Evolutionary conservation across 2,329 filamentous ascomycete genomes (phyloP).

Genomic region (Microascus cirrosus): DNA sequence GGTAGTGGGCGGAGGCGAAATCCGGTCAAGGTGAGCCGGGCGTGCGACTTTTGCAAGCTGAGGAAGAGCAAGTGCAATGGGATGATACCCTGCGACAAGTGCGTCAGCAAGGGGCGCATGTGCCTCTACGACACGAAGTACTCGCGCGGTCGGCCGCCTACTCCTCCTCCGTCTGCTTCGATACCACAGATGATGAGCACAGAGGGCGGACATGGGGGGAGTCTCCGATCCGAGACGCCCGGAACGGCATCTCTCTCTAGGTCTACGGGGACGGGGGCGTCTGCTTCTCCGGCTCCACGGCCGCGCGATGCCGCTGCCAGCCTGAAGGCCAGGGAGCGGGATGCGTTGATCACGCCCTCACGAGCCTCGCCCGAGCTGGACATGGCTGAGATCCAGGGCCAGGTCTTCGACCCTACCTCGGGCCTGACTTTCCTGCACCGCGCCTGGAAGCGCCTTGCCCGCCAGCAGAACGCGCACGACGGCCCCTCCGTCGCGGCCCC

Average conservation of each 20-base stretch:
- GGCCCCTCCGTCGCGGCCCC: constrained; percentile 6
- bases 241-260: background rate
- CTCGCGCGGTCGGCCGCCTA: constrained; percentile 20
- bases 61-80: constrained; percentile 16
- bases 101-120: constrained; percentile 12
- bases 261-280: background rate
- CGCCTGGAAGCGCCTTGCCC: constrained; percentile 36
- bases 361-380: constrained; percentile 29
- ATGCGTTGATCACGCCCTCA: constrained; percentile 1
- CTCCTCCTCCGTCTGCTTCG: constrained; percentile 14
- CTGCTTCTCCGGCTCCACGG: background rate
- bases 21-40: constrained; percentile 17
- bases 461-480: constrained; percentile 21
- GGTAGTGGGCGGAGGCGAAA: background rate
- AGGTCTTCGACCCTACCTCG: constrained; percentile 40
- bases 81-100: constrained; percentile 19
- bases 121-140: constrained; percentile 21
- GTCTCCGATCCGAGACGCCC: background rate
- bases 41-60: constrained; percentile 17
- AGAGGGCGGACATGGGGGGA: background rate
- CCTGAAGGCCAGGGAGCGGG: background rate
- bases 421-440: constrained; percentile 40
- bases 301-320: background rate
- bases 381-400: constrained; percentile 37
- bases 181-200: background rate